Evolutionary conservation across 2,329 filamentous ascomycete genomes (phyloP).

Genomic region (Nemania sp.): DNA sequence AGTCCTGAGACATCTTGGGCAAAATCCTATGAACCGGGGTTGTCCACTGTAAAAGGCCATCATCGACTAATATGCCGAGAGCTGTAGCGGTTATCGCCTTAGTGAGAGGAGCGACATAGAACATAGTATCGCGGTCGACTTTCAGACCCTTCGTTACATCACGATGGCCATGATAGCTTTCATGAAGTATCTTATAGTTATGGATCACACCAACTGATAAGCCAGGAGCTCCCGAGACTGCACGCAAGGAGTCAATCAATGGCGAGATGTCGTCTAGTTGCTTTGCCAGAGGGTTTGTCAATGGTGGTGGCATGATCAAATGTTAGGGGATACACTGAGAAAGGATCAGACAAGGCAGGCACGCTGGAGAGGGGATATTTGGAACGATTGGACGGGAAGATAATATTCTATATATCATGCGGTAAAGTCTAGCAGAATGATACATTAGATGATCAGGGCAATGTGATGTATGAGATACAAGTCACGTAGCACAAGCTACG

Average conservation of each 20-base stretch:
- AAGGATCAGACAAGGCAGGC: no score
- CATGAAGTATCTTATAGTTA: background rate
- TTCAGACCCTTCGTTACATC: background rate
- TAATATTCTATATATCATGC: no score
- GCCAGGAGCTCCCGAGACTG: background rate
- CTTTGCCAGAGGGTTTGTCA: no score
- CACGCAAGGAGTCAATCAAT: background rate
- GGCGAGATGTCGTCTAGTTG: background rate
- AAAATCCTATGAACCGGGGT: background rate
- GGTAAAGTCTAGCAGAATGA: no score
- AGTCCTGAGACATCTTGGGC: background rate
- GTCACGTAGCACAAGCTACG: no score
- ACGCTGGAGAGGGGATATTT: no score
- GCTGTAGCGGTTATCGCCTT: slow-evolving; percentile 2
- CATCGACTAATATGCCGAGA: background rate
- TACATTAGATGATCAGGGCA: no score
- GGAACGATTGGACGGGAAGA: no score
- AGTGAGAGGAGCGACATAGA: slow-evolving; percentile 1
- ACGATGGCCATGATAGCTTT: slow-evolving; percentile 1
- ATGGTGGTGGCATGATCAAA: no score
- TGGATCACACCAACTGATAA: background rate
- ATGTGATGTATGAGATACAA: no score
- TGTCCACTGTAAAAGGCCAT: background rate
- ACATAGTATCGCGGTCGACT: background rate
- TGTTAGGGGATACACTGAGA: no score